phyloP scores from a whole-genome alignment of 2,329 filamentous ascomycete genomes.

The Fusarium abutilonis region DNA sequence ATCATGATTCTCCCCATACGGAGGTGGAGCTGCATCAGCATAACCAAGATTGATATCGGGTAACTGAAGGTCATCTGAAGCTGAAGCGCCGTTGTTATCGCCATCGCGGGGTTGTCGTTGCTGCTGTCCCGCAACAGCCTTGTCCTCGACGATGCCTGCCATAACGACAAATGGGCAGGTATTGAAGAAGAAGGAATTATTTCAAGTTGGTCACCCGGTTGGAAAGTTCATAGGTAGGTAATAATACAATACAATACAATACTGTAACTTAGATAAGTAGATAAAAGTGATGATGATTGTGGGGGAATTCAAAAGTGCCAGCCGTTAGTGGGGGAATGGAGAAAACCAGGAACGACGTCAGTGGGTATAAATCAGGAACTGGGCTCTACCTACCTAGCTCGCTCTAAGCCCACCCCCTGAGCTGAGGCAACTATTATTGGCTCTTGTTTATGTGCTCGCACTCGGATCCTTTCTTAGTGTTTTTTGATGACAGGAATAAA shows the following conservation, averaged over 20 bases:
- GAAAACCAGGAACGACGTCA: constrained; percentile 20
- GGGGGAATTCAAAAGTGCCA: not conserved
- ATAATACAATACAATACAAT: not conserved
- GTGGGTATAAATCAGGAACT: constrained; percentile 27
- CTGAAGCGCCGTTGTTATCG: constrained; percentile 44
- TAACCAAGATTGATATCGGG: constrained; percentile 54
- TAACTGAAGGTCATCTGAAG: constrained; percentile 54
- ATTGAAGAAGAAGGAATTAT: not conserved
- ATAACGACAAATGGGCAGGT: constrained; percentile 31
- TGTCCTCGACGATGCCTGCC: constrained; percentile 45
- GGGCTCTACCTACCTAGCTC: not conserved
- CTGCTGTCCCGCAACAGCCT: constrained; percentile 39
- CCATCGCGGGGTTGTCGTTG: constrained; percentile 27
- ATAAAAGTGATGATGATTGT: constrained; percentile 8
- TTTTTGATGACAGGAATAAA: not conserved
- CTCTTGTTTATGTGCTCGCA: not conserved
- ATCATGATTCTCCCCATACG: constrained; percentile 67
- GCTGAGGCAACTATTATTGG: constrained; percentile 4
- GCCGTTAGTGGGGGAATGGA: constrained; percentile 19
- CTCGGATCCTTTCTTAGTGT: not conserved
- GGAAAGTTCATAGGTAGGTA: not conserved
- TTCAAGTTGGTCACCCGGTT: constrained; percentile 2
- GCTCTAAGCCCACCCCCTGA: constrained; percentile 16
- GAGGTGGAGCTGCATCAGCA: constrained; percentile 59
- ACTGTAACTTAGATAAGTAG: not conserved